Evolutionary conservation across 257 asterid species (phyloP), one percentile per base, ranked within the genome.

Genomic region (Scutellaria barbata): DNA sequence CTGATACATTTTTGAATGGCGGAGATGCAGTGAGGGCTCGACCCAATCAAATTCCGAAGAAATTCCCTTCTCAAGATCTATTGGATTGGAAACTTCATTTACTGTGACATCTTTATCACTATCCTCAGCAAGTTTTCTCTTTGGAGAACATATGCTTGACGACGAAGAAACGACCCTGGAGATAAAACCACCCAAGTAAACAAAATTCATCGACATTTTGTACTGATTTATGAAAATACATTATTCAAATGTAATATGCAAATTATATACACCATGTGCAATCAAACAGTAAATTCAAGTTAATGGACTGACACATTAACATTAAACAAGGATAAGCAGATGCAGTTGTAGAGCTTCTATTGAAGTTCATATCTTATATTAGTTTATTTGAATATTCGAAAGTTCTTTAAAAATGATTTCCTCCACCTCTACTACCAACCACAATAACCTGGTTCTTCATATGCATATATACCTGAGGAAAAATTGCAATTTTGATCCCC

Each of bases 1-100:
- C 76, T 65, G 78, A 72, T 79, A 43, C 71, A 7, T 53, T 16
- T 63, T 78, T 7, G 85, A 76, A 71, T 54, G 57, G 68, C 64
- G 76, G 10, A 85, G 58, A 68, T 75, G 74, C 16, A 68, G 5
- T 0, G 88, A 65, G 4, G 95, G 95, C 62, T 90, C 94, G 6
- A 83, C 43, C 95, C 96, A 85, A 61, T 88, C 95, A 50, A 57
- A 72, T 57, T 56, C 74, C 2, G 79, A 58, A 47, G 80, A 63
- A 8, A 6, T 35, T 63, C 58, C 59, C 51, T 6, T 71, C 30
- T 41, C 41, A 46, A 40, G 25, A n/a, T 73, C 75, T 54, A 71
- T 56, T 16, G 79, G 59, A 76, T 72, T 18, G 51, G 20, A 3
- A 50, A 45, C 67, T 53, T 75, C 80, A 55, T 53, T 10, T 1